Evolutionary conservation across 75 land plant species (phyloP).

Genomic region (Sequoiadendron giganteum): DNA sequence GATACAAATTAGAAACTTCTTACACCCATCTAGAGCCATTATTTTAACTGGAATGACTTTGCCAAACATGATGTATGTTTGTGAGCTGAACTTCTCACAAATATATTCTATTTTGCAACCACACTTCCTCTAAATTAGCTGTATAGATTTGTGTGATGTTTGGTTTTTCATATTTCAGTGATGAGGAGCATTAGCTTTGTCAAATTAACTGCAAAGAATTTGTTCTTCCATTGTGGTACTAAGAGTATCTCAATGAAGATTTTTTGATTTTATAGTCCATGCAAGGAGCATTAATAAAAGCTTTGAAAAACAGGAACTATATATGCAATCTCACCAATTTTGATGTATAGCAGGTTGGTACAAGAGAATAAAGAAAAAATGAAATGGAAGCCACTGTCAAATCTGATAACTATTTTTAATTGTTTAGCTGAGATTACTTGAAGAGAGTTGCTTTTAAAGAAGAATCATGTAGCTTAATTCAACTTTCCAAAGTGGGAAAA

Average conservation of each 20-base stretch:
- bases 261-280: background rate
- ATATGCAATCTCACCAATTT: background rate
- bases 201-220: background rate
- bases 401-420: background rate
- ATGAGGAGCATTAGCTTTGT: background rate
- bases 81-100: background rate
- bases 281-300: background rate
- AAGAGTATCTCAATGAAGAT: background rate
- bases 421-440: background rate
- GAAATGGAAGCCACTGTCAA: background rate
- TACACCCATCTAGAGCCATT: background rate
- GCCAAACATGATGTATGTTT: background rate
- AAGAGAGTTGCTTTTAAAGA: background rate
- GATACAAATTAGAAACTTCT: background rate
- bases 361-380: background rate
- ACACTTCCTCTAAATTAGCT: background rate
- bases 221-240: background rate
- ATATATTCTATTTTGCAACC: background rate
- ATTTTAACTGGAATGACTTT: background rate
- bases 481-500: background rate
- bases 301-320: background rate
- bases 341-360: background rate
- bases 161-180: background rate
- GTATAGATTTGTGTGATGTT: background rate
- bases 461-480: background rate